Percentiles rank a stretch among this genome's conserved stretches.
phyloP scores from a whole-genome alignment of 495 filamentous ascomycete genomes.

The Penicillium egyptiacum region DNA sequence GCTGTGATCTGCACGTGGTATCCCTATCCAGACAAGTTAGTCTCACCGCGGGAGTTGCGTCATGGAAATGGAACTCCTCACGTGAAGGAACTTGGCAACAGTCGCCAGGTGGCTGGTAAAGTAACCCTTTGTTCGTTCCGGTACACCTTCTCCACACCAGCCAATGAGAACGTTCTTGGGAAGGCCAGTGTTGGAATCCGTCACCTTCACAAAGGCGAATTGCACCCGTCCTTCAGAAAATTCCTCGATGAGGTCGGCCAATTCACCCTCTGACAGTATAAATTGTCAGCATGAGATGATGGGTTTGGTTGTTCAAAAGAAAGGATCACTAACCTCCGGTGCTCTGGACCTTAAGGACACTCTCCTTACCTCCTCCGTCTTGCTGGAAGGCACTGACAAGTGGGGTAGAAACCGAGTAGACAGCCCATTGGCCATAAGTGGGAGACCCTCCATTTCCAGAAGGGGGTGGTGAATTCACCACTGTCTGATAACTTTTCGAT shows the following conservation, averaged over 20 bases:
- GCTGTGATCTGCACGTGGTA: slow-evolving; percentile 98
- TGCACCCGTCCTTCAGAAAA: slow-evolving; percentile 96
- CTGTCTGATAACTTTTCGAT: slow-evolving; percentile 84
- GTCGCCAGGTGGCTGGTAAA: slow-evolving; percentile 91
- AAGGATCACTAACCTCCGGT: slow-evolving; percentile 68
- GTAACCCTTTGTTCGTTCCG: slow-evolving; percentile 95
- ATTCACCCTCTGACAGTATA: slow-evolving; percentile 73
- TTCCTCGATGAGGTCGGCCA: slow-evolving; percentile 92
- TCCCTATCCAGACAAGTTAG: slow-evolving; percentile 52
- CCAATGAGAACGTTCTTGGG: slow-evolving; percentile 92
- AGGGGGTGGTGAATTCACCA: slow-evolving; percentile 70
- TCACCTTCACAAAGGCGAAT: slow-evolving; percentile 96
- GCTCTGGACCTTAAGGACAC: slow-evolving; percentile 87
- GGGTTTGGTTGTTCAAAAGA: background rate
- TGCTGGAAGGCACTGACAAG: slow-evolving; percentile 87
- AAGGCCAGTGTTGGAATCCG: slow-evolving; percentile 85
- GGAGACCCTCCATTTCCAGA: slow-evolving; percentile 61
- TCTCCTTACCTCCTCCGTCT: slow-evolving; percentile 81
- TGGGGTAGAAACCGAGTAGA: slow-evolving; percentile 88
- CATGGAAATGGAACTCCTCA: slow-evolving; percentile 32
- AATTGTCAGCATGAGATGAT: background rate
- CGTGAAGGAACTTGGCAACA: slow-evolving; percentile 86
- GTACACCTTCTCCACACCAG: slow-evolving; percentile 99
- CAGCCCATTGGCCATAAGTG: slow-evolving; percentile 83
- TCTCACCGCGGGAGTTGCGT: background rate